A percentile compares a stretch with the other conserved stretches of the same genome.
Conservation (phyloP, 2,329 filamentous ascomycete species). For the Sordariomycetes sp. region DNA sequence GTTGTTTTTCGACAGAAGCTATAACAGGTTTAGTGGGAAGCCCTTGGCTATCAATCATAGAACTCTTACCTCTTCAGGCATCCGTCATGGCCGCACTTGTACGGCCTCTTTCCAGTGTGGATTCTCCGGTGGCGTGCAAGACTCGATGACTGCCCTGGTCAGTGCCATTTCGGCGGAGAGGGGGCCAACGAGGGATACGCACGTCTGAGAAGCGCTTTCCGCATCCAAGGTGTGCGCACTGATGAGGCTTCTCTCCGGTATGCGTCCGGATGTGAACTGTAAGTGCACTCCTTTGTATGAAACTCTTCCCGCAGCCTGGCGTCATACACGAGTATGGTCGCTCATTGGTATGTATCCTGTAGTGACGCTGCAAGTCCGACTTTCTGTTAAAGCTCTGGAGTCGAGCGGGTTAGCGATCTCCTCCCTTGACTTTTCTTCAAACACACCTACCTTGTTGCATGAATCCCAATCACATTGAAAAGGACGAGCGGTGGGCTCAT, state of each 20-base stretch:
- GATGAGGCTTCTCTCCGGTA: constrained; percentile 59
- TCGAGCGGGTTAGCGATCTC: neutral
- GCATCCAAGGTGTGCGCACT: constrained; percentile 51
- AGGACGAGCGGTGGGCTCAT: constrained; percentile 47
- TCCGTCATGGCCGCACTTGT: constrained; percentile 46
- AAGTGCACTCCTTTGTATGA: constrained; percentile 57
- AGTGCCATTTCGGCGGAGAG: constrained; percentile 9
- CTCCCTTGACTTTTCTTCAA: neutral
- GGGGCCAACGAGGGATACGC: constrained; percentile 16
- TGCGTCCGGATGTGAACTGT: constrained; percentile 60
- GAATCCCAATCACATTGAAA: constrained; percentile 51
- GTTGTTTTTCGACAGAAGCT: constrained; percentile 63
- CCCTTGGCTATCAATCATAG: neutral
- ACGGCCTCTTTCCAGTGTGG: constrained; percentile 54
- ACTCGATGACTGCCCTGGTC: constrained; percentile 43
- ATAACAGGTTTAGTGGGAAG: neutral
- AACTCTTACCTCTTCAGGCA: constrained; percentile 44
- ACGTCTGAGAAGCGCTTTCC: constrained; percentile 60
- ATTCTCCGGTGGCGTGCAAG: constrained; percentile 52
- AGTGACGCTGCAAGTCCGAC: constrained; percentile 57
- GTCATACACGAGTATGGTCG: constrained; percentile 50
- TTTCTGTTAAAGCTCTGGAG: constrained; percentile 57
- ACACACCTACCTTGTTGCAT: constrained; percentile 42
- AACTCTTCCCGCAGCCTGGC: constrained; percentile 52
- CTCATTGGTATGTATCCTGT: constrained; percentile 60